phyloP scores from a whole-genome alignment of 495 filamentous ascomycete genomes.

The Penicillium cataractarum region DNA sequence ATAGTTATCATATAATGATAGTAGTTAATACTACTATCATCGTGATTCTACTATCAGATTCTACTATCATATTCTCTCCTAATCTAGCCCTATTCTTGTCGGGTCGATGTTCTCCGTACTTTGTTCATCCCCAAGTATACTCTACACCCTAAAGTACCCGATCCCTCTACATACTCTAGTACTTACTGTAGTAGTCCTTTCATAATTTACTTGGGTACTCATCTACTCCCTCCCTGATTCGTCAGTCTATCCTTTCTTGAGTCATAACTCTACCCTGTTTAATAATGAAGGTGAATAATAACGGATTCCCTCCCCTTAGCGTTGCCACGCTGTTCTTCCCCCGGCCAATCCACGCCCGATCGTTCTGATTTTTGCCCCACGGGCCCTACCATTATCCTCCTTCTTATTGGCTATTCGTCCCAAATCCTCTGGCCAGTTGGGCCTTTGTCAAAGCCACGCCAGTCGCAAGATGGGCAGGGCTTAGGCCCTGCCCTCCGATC shows the following conservation, averaged over 20 bases:
- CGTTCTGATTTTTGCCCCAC: neutral
- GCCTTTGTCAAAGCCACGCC: neutral
- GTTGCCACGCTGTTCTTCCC: slow-evolving; percentile 30
- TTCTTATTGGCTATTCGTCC: slow-evolving; percentile 18
- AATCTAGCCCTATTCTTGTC: no score
- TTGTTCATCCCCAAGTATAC: neutral
- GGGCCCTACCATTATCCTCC: slow-evolving; percentile 1
- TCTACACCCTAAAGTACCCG: neutral
- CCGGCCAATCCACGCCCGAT: slow-evolving; percentile 16
- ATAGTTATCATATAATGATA: no score
- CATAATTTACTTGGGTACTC: neutral
- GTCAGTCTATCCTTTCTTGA: neutral
- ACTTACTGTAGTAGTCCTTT: no score
- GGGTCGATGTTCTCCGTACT: neutral
- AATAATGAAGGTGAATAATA: neutral
- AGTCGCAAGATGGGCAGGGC: neutral
- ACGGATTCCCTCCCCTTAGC: neutral
- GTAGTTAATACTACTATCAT: no score
- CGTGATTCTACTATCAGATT: no score
- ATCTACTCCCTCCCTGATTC: neutral
- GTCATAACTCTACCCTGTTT: neutral
- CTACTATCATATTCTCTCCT: no score
- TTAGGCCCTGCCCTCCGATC: slow-evolving; percentile 12
- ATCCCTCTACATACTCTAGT: neutral
- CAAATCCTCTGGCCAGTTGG: neutral